Conservation (phyloP, 2,329 filamentous ascomycete species). For the Stylonectria norvegica region DNA sequence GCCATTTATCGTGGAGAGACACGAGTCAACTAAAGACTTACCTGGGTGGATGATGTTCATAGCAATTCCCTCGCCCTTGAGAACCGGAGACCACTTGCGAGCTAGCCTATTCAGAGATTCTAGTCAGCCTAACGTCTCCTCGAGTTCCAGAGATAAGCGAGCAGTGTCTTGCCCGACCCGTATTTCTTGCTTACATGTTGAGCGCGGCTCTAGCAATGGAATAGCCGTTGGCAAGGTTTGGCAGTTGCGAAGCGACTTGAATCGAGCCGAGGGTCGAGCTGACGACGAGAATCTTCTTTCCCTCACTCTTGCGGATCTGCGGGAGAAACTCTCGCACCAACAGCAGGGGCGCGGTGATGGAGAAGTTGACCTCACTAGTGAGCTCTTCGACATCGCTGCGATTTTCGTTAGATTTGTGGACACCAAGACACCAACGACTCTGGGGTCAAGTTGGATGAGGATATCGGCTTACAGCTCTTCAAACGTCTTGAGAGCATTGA, state of each 20-base stretch:
- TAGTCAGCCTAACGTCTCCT: no score
- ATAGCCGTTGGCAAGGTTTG: slow-evolving; percentile 13
- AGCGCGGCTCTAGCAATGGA: slow-evolving; percentile 7
- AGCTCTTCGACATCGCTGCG: slow-evolving; percentile 4
- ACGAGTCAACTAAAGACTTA: no score
- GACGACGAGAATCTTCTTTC: slow-evolving; percentile 17
- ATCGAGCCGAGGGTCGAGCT: slow-evolving; percentile 20
- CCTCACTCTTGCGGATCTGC: slow-evolving; percentile 13
- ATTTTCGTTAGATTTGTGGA: neutral
- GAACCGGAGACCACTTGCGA: slow-evolving; percentile 20
- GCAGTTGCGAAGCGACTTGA: slow-evolving; percentile 8
- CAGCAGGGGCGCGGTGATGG: slow-evolving; percentile 2
- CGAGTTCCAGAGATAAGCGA: no score
- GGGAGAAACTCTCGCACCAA: slow-evolving; percentile 18
- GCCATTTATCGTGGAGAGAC: no score
- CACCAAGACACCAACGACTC: neutral
- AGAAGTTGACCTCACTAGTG: slow-evolving; percentile 4
- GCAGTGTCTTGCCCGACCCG: no score
- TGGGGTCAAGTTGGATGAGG: neutral
- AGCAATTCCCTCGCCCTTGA: slow-evolving; percentile 22
- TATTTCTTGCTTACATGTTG: slow-evolving; percentile 6
- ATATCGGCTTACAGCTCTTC: slow-evolving; percentile 17
- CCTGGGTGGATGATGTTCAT: slow-evolving; percentile 20
- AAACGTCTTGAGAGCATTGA: slow-evolving; percentile 7
- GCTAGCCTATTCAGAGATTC: slow-evolving; percentile 8